Base-by-base conservation (phyloP, 441 rosid species). In the Erodium texanum region DNA sequence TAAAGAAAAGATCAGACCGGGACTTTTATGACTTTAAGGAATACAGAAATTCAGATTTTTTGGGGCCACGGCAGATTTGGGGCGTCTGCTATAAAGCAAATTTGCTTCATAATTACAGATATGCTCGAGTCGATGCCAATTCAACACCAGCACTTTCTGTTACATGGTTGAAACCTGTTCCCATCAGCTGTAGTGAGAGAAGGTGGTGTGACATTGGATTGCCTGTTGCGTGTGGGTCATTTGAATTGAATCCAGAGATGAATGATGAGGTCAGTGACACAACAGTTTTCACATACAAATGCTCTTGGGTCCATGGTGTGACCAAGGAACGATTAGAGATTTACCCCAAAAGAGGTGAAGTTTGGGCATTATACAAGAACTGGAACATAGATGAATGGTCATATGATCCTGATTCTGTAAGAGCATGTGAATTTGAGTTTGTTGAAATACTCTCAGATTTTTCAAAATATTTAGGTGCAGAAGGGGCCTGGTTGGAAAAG, bases 121-220 rank as follows among this genome's bases (percentile, higher is more conserved):
- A 77, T 73, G 77, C 75, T 67, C 74, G 14, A 65, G 65, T 73
- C 41, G 58, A 32, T 65, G 24, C 24, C 32, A 70, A 34, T 11
- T 67, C 77, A 67, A 58, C 52, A 48, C 56, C 61, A 34, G 64
- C 27, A 23, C 36, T 70, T 70, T 73, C 48, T 23, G 74, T 77
- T 65, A 64, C 74, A 59, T 73, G 77, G 80, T 65, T 73, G 65
- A 73, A 77, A 68, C 77, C 80, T 23, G 62, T 73, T 32, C 80
- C 80, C 14, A 27, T 73, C 29, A 58, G 52, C 74, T 34, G 24
- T 59, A 32, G 62, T 18, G 80, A 77, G 68, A 67, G 72, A 65
- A 65, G 72, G 34, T 73, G 77, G 80, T 73, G 77, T 36, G 75
- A 70, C 9, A 62, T 63, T 56, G 77, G 70, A 23, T 50, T 73